A percentile compares a stretch with the other conserved stretches of the same genome.
phyloP scores from a whole-genome alignment of 805 yeast species.

The Nakazawaea ernobii region DNA sequence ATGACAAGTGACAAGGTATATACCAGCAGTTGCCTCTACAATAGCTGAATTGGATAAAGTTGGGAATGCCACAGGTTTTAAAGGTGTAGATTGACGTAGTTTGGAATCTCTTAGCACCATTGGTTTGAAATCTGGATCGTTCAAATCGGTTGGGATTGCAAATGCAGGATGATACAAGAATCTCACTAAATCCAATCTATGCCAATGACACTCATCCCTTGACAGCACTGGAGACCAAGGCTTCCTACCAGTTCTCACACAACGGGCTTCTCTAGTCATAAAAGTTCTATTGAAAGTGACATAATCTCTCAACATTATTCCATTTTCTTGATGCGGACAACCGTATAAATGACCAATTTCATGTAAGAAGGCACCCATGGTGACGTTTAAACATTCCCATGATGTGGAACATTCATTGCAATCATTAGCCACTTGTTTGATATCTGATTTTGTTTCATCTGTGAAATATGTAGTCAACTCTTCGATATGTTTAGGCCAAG shows the following conservation, averaged over 20 bases:
- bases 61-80: conserved; percentile 39
- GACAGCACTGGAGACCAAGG: conserved; percentile 42
- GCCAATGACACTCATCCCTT: conserved; percentile 80
- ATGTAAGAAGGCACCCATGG: conserved; percentile 92
- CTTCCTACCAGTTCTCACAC: conserved; percentile 43
- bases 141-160: conserved; percentile 57
- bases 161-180: conserved; percentile 81
- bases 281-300: conserved; percentile 76
- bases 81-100: conserved; percentile 15
- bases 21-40: conserved; percentile 50
- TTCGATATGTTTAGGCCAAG: conserved; percentile 88
- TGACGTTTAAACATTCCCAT: conserved; percentile 86
- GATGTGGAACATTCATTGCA: conserved; percentile 74
- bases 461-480: conserved; percentile 61
- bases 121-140: conserved; percentile 35
- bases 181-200: conserved; percentile 70
- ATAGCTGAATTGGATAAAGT: background rate
- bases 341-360: conserved; percentile 91
- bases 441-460: conserved; percentile 63
- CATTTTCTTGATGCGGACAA: conserved; percentile 85
- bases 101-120: conserved; percentile 15
- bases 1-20: conserved; percentile 68
- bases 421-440: conserved; percentile 83
- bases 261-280: conserved; percentile 59
- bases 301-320: conserved; percentile 89